Conservation (phyloP, 768 basidiomycete genomes). For the Hydnomerulius pinastri region DNA sequence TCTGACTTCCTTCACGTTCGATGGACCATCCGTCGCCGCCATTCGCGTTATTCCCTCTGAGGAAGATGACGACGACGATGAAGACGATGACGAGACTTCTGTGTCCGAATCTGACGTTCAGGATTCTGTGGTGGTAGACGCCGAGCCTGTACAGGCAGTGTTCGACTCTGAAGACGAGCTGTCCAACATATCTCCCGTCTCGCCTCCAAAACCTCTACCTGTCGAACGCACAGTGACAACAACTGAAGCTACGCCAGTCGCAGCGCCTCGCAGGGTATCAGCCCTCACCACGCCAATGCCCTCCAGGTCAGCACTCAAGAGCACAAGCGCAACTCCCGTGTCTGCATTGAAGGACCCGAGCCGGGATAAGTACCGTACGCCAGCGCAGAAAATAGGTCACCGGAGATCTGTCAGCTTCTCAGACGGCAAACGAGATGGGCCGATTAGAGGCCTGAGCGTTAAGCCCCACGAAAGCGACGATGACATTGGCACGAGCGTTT, state of each 20-base stretch:
- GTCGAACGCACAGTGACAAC: not conserved
- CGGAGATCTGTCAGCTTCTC: constrained; percentile 96
- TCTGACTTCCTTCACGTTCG: constrained; percentile 73
- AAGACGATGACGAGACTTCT: constrained; percentile 44
- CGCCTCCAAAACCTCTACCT: not conserved
- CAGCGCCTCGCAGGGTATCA: constrained; percentile 11
- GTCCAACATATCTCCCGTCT: constrained; percentile 16
- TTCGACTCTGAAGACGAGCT: constrained; percentile 42
- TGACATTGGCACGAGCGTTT: constrained; percentile 26
- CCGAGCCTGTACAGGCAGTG: constrained; percentile 7
- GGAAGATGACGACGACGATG: constrained; percentile 29
- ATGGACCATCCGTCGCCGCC: constrained; percentile 54
- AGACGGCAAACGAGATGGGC: constrained; percentile 88
- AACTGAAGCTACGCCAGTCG: constrained; percentile 23
- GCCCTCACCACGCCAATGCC: constrained; percentile 30
- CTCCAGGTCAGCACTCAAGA: constrained; percentile 45
- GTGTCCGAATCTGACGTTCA: constrained; percentile 35
- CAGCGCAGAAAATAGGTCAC: constrained; percentile 49
- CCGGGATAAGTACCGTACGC: constrained; percentile 54
- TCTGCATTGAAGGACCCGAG: constrained; percentile 59
- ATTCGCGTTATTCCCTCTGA: constrained; percentile 50
- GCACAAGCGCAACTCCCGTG: constrained; percentile 49
- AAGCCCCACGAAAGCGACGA: constrained; percentile 42
- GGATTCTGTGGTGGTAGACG: constrained; percentile 13
- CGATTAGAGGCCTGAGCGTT: constrained; percentile 64